A percentile compares a stretch with the other conserved stretches of the same genome.
Conservation (phyloP, 768 basidiomycete species). For the Suillus weaverae region DNA sequence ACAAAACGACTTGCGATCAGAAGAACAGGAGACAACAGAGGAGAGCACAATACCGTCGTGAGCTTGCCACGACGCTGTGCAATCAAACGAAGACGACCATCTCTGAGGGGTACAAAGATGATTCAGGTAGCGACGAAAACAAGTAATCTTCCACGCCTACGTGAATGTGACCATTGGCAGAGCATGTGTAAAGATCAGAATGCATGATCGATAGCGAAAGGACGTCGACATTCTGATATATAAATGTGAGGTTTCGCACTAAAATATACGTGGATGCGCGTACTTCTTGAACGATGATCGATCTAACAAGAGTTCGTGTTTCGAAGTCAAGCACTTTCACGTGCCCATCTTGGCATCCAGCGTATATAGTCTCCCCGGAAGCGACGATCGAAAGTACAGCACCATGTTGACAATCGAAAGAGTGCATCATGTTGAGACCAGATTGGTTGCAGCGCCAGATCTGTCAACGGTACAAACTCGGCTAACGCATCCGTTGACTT, state of each 20-base stretch:
- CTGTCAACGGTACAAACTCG: conserved; percentile 33
- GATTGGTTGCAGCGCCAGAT: conserved; percentile 61
- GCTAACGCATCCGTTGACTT: background rate
- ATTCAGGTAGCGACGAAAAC: background rate
- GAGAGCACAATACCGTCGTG: conserved; percentile 85
- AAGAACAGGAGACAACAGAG: conserved; percentile 55
- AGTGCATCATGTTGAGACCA: conserved; percentile 53
- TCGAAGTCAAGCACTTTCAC: conserved; percentile 91
- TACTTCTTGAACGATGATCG: conserved; percentile 84
- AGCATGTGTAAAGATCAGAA: conserved; percentile 63
- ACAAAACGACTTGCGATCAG: conserved; percentile 22
- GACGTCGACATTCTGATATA: conserved; percentile 68
- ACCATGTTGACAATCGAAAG: conserved; percentile 71
- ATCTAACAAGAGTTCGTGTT: conserved; percentile 82
- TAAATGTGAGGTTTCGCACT: conserved; percentile 2
- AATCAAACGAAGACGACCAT: conserved; percentile 84
- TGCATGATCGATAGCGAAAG: conserved; percentile 75
- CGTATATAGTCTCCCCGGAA: conserved; percentile 80
- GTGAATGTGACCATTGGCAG: conserved; percentile 69
- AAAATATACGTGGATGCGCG: conserved; percentile 9
- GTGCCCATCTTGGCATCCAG: conserved; percentile 92
- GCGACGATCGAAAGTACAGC: conserved; percentile 82
- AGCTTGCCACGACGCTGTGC: conserved; percentile 78
- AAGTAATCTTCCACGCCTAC: conserved; percentile 34
- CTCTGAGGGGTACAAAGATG: conserved; percentile 42